Percentiles rank a stretch among this genome's conserved stretches.
These are phyloP conservation scores for Monilinia fructicola DNA, from an alignment of 2,329 filamentous ascomycete genomes.

Conservation along the genomic window DNA sequence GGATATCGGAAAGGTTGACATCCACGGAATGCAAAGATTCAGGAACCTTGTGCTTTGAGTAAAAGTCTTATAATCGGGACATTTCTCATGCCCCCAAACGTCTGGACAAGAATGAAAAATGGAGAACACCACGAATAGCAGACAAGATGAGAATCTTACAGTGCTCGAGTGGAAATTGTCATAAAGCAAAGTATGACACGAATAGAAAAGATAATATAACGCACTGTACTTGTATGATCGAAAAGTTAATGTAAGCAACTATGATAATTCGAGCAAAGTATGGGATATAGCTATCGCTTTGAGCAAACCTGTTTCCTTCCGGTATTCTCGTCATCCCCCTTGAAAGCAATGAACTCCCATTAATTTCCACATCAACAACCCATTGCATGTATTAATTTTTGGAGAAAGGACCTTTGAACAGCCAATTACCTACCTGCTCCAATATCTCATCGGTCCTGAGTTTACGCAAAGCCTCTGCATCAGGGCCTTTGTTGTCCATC, in stretches of 20 bases:
- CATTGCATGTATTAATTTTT: constrained; percentile 3
- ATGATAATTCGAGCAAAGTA: not conserved
- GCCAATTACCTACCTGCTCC: constrained; percentile 28
- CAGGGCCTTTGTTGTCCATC: constrained; percentile 24
- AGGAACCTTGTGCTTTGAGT: not conserved
- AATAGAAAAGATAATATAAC: not conserved
- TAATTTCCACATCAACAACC: not conserved
- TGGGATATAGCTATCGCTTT: not conserved
- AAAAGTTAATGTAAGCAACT: not conserved
- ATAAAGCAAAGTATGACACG: not conserved
- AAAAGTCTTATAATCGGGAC: not conserved
- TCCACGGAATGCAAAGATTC: not conserved
- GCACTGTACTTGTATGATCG: not conserved
- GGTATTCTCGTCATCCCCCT: not conserved
- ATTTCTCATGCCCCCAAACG: not conserved
- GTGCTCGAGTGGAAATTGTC: not conserved
- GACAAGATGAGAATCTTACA: not conserved
- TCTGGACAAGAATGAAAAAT: not conserved
- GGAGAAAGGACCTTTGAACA: constrained; percentile 29
- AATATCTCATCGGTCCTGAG: constrained; percentile 25
- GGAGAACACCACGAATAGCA: not conserved
- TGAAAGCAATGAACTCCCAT: not conserved
- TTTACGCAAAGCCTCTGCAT: constrained; percentile 26
- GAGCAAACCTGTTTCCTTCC: not conserved
- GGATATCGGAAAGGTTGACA: not conserved